phyloP scores from a whole-genome alignment of 495 filamentous ascomycete species.

The Saxispiralis lemnorum region DNA sequence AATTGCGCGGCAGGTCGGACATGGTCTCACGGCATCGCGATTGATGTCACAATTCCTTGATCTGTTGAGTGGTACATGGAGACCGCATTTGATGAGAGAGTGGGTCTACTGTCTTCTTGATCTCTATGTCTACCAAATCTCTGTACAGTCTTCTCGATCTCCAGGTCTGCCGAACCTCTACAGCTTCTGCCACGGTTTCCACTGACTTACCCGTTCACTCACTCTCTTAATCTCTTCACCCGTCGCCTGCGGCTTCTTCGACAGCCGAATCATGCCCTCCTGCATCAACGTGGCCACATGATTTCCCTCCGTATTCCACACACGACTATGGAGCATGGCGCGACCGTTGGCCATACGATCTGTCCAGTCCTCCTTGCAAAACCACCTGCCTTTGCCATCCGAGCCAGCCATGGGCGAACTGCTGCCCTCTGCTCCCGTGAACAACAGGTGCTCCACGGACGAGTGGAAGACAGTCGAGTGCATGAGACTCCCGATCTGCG shows the following conservation, averaged over 20 bases:
- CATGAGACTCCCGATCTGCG: conserved; percentile 40
- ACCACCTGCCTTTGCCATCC: conserved; percentile 37
- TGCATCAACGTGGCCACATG: conserved; percentile 17
- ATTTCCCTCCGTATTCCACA: conserved; percentile 43
- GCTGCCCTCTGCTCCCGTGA: conserved; percentile 1
- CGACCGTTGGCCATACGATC: conserved; percentile 38
- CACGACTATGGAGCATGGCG: conserved; percentile 41
- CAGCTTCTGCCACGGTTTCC: conserved; percentile 15
- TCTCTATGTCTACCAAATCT: too few species aligned
- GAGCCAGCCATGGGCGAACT: conserved; percentile 25
- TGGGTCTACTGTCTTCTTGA: too few species aligned
- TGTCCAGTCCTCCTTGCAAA: conserved; percentile 47
- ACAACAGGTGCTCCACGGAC: conserved; percentile 22
- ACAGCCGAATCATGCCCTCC: conserved; percentile 15
- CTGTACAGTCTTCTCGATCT: too few species aligned
- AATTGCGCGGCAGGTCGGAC: too few species aligned
- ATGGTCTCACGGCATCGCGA: too few species aligned
- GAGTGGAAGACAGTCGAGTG: conserved; percentile 45
- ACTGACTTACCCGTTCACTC: not conserved
- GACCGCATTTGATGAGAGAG: too few species aligned
- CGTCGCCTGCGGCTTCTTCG: conserved; percentile 3
- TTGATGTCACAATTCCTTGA: too few species aligned
- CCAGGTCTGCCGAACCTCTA: too few species aligned
- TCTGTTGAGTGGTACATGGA: too few species aligned
- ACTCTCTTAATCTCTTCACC: not conserved